Percentiles rank a stretch among this genome's conserved stretches.
phyloP scores from a whole-genome alignment of 495 filamentous ascomycete species.

The Penicillium herquei region DNA sequence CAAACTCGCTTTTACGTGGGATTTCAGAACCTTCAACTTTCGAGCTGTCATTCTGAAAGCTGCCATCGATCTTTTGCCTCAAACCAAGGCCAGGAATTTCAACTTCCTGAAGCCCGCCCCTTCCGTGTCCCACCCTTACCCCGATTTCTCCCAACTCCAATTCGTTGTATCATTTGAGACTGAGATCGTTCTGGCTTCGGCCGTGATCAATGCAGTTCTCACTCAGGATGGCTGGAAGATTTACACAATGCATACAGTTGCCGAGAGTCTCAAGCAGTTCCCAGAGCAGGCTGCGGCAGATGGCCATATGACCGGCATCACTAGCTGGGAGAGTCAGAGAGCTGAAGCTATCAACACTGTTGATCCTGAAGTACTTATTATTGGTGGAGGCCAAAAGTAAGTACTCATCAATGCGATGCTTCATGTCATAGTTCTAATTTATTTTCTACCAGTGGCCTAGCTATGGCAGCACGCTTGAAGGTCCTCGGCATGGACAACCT shows the following conservation, averaged over 20 bases:
- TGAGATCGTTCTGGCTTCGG: conserved; percentile 20
- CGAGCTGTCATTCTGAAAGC: conserved; percentile 21
- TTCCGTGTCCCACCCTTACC: conserved; percentile 18
- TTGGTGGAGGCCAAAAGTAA: conserved; percentile 28
- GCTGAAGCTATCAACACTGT: conserved; percentile 18
- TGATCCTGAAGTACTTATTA: conserved; percentile 24
- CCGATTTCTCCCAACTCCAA: conserved; percentile 23
- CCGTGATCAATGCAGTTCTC: conserved; percentile 25
- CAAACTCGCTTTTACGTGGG: conserved; percentile 26
- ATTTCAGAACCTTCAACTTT: conserved; percentile 27
- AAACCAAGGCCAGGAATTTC: conserved; percentile 23
- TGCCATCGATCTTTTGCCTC: conserved; percentile 22
- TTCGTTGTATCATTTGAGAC: conserved; percentile 25
- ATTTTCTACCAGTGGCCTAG: conserved; percentile 26
- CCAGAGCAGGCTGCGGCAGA: conserved; percentile 17
- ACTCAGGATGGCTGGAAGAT: conserved; percentile 22
- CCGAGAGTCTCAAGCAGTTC: conserved; percentile 19
- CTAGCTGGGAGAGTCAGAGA: conserved; percentile 24
- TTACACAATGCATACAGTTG: conserved; percentile 25
- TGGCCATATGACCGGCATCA: conserved; percentile 26
- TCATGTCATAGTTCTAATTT: conserved; percentile 1
- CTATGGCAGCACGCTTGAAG: conserved; percentile 59
- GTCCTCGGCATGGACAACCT: conserved; percentile 57
- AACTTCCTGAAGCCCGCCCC: conserved; percentile 22
- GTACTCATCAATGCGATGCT: conserved; percentile 1